Evolutionary conservation across 495 filamentous ascomycete genomes (phyloP), one percentile per base, ranked within the genome.

Genomic region (Penicillium pancosmium): DNA sequence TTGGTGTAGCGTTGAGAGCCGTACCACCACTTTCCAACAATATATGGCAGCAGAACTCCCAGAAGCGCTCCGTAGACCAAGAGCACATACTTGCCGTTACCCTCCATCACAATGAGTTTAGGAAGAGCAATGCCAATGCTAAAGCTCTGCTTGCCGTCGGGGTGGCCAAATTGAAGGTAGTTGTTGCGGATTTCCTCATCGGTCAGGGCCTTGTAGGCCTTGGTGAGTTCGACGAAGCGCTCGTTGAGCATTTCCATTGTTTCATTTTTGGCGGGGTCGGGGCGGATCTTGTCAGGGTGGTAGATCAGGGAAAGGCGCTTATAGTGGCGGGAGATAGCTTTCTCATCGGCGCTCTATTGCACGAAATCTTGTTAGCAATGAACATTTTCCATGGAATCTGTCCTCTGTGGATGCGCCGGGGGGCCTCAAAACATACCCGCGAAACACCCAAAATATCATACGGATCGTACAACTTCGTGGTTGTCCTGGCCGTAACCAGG

Each of bases 21-120:
- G 71, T 98, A 98, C 94, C 94, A 98, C 94, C 94, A 98, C 35
- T 88, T 89, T 25, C 94, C 94, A 38, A 98, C 95, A 50, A 95
- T 80, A 68, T 97, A 98, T 12, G 94, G 94, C 46, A 98, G 75
- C 43, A 97, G 75, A 33, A 97, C 90, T 50, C 93, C 95, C 36
- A 98, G 84, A 38, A 97, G 78, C 43, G 84, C 73, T 10, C 90
- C 92, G 70, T 98, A 98, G 47, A 98, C 80, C 63, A 96, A 74
- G 57, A 98, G 80, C 47, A 97, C 91, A 68, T 96, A 98, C 79
- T 97, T 98, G 40, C 91, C 93, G 71, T 92, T 92, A 52, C 93
- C 93, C 57, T 97, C 91, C 27, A 89, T 88, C 54, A 98, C 82
- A 62, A 98, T 93, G 73, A 93, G 90, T 68, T 94, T 89, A 15